Conservation (phyloP, 1,284 basidiomycete genomes). For the Ganoderma boninense region DNA sequence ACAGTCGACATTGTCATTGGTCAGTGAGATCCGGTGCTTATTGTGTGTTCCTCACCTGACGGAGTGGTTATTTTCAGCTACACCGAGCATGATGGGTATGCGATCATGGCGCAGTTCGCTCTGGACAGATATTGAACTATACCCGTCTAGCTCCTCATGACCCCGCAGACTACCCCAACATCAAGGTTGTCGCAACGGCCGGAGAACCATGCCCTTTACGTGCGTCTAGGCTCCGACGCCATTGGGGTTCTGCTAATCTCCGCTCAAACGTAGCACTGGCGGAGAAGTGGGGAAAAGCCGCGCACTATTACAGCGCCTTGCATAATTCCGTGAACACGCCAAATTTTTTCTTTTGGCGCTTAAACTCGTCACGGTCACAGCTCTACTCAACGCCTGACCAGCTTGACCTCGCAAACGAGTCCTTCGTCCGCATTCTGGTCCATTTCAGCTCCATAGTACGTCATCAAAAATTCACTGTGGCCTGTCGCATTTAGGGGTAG, state of each 20-base stretch:
- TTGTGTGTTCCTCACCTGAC: slow-evolving; percentile 41
- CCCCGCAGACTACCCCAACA: slow-evolving; percentile 63
- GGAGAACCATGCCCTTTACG: slow-evolving; percentile 69
- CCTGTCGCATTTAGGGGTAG: too few species aligned
- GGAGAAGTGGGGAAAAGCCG: slow-evolving; percentile 56
- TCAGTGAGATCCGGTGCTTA: slow-evolving; percentile 33
- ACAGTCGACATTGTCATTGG: slow-evolving; percentile 65
- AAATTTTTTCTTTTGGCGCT: too few species aligned
- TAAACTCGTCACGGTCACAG: too few species aligned
- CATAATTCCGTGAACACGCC: too few species aligned
- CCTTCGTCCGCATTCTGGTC: too few species aligned
- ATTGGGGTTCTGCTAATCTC: slow-evolving; percentile 12
- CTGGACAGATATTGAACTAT: slow-evolving; percentile 10
- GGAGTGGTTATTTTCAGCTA: slow-evolving; percentile 32
- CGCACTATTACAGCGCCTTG: too few species aligned
- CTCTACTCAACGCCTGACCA: too few species aligned
- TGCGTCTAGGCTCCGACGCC: slow-evolving; percentile 33
- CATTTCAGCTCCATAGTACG: too few species aligned
- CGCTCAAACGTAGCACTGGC: slow-evolving; percentile 51
- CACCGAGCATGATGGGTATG: slow-evolving; percentile 53
- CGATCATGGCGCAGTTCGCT: not conserved
- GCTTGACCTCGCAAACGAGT: too few species aligned
- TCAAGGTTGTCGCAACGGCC: slow-evolving; percentile 65
- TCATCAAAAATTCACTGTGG: too few species aligned
- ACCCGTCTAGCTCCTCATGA: slow-evolving; percentile 50